Evolutionary conservation across 257 asterid species (phyloP).

Genomic region (Solanum boliviense): DNA sequence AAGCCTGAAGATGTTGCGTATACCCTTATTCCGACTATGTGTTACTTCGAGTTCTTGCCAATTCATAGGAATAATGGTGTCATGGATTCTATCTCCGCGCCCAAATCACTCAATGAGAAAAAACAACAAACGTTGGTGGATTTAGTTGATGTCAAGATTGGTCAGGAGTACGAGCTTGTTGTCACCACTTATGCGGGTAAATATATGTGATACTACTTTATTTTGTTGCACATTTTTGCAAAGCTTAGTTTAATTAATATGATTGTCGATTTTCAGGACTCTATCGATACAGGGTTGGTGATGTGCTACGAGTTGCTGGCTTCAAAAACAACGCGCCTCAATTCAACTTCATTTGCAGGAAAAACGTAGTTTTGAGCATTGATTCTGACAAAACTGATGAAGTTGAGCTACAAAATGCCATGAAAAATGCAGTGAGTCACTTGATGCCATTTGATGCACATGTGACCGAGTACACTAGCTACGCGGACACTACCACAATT

Average conservation of each 20-base stretch:
- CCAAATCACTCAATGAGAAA: not conserved
- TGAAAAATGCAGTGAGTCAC: conserved; percentile 12
- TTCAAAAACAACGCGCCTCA: conserved; percentile 35
- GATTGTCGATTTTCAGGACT: conserved; percentile 14
- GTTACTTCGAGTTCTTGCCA: conserved; percentile 36
- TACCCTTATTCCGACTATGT: conserved; percentile 40
- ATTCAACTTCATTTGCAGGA: conserved; percentile 26
- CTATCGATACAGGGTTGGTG: conserved; percentile 30
- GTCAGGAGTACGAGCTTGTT: not conserved
- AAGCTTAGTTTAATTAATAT: not conserved
- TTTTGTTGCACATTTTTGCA: not conserved
- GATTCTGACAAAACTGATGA: not conserved
- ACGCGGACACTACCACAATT: conserved; percentile 21
- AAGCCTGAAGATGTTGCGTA: conserved; percentile 29
- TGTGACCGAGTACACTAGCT: conserved; percentile 27
- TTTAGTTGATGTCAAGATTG: conserved; percentile 10
- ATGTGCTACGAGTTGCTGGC: conserved; percentile 27
- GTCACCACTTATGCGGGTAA: conserved; percentile 38
- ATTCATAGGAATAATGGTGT: not conserved
- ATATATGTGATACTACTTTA: not conserved
- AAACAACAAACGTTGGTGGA: conserved; percentile 17
- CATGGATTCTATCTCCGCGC: not conserved
- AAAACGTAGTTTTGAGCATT: conserved; percentile 17
- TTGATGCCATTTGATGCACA: conserved; percentile 13
- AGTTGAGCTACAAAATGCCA: conserved; percentile 17